Base-by-base conservation (phyloP, 2,329 filamentous ascomycete species). In the Zymoseptoria ardabiliae region DNA sequence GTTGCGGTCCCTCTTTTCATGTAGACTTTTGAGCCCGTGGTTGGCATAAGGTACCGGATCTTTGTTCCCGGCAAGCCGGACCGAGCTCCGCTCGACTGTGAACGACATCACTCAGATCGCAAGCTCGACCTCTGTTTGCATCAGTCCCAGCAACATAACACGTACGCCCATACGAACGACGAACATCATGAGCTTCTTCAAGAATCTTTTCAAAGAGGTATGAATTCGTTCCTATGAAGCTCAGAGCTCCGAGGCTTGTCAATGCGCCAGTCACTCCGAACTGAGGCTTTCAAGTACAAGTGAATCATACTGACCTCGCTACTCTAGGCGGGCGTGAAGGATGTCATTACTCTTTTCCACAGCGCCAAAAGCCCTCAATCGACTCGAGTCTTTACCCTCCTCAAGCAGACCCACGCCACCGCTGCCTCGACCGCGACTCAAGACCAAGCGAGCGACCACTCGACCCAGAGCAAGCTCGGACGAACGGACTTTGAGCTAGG, bases 281-380 rank as follows among this genome's bases (percentile, higher is more conserved):
- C 50, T 49, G 35, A 17, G n/a, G 25, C 22, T 20, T 53, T 28
- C 21, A 41, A 21, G 28, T 28, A 19, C 21, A 30, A 30, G 28
- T 8, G 53, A 50, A 55, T 21, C 23, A 17, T n/a, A 21, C 58
- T 61, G 61, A 57, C 52, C 5, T 58, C 22, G 41, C 6, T 45
- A 19, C 55, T 45, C 35, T 45, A 67, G 78, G 71, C 74, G 54
- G 77, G 76, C 66, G 74, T 75, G 63, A 80, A 79, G 70, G 92
- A 97, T 79, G 90, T 96, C 66, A 85, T 97, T 73, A 97, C 93
- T 62, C 87, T 99, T 80, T 99, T 97, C 82, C 92, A 97, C 83
- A 89, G 90, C 75, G 84, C 93, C 59, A 82, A 81, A 68, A 83
- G 84, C 57, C 83, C 88, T 21, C 81, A 87, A 64, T 97, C 92